Evolutionary conservation across 352 stramenopile genomes (phyloP).

Genomic region (Phytophthora pistaciae): DNA sequence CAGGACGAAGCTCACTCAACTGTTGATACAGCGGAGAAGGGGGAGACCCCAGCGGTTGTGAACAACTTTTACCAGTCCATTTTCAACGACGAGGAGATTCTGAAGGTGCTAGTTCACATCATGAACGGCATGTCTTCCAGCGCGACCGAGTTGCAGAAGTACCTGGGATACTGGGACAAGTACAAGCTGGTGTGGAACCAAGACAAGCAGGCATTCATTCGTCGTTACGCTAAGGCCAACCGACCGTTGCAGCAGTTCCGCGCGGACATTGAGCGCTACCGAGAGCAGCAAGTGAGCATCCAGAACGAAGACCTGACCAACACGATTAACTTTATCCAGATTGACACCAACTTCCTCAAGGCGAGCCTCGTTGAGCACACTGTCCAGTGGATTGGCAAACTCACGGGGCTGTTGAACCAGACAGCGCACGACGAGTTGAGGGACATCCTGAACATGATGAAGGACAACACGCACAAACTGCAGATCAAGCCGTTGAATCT

Average conservation of each 20-base stretch:
- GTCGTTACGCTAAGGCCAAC: constrained; percentile 96
- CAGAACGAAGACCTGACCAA: constrained; percentile 93
- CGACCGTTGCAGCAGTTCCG: constrained; percentile 93
- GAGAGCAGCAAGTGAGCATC: constrained; percentile 92
- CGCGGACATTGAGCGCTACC: constrained; percentile 93
- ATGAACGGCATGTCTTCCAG: constrained; percentile 97
- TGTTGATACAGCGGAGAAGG: constrained; percentile 20
- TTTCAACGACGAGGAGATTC: constrained; percentile 96
- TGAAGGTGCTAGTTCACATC: constrained; percentile 96
- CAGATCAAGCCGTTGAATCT: constrained; percentile 88
- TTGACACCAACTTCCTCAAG: constrained; percentile 95
- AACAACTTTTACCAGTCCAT: constrained; percentile 95
- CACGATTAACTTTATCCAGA: constrained; percentile 96
- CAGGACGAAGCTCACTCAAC: constrained; percentile 27
- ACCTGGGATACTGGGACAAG: constrained; percentile 96
- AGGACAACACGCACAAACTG: constrained; percentile 88
- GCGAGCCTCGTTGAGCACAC: constrained; percentile 92
- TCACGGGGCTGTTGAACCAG: constrained; percentile 93
- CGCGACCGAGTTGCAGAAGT: constrained; percentile 95
- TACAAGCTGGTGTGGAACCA: constrained; percentile 95
- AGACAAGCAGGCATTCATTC: constrained; percentile 96
- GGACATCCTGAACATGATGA: constrained; percentile 91
- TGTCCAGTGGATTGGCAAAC: constrained; percentile 94
- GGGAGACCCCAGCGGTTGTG: constrained; percentile 9
- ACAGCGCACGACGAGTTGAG: constrained; percentile 90